A percentile compares a stretch with the other conserved stretches of the same genome.
phyloP scores from a whole-genome alignment of 1,284 basidiomycete species.

The Pisolithus thermaeus region DNA sequence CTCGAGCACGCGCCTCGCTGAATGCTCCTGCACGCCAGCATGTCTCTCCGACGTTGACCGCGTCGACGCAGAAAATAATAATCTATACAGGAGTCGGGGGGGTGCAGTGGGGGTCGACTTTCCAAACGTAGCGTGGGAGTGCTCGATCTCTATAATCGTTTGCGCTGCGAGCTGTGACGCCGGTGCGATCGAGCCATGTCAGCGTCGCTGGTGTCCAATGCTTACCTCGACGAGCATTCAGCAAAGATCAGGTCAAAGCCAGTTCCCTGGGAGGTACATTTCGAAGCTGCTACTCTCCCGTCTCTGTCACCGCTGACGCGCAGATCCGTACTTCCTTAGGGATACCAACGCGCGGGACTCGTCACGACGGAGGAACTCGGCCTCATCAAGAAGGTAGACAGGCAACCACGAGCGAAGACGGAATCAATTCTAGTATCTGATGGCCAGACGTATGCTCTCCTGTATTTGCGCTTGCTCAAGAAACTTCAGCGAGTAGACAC shows the following conservation, averaged over 20 bases:
- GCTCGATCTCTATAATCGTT: not conserved
- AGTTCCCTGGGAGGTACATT: slow-evolving; percentile 89
- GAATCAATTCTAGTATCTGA: slow-evolving; percentile 75
- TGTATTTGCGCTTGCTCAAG: slow-evolving; percentile 89
- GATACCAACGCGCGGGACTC: slow-evolving; percentile 92
- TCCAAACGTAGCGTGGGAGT: slow-evolving; percentile 9
- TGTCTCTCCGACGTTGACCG: slow-evolving; percentile 10
- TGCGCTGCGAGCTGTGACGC: slow-evolving; percentile 10
- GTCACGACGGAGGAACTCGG: slow-evolving; percentile 85
- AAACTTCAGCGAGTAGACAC: slow-evolving; percentile 92
- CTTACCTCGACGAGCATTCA: slow-evolving; percentile 84
- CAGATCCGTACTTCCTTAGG: slow-evolving; percentile 39
- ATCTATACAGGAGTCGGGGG: not conserved
- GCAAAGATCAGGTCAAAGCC: slow-evolving; percentile 85
- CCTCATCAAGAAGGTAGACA: slow-evolving; percentile 88
- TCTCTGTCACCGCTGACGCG: slow-evolving; percentile 11
- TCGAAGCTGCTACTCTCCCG: not conserved
- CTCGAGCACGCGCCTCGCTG: slow-evolving; percentile 23
- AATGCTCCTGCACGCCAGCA: slow-evolving; percentile 34
- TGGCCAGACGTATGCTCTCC: slow-evolving; percentile 76
- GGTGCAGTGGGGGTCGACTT: not conserved
- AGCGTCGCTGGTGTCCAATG: slow-evolving; percentile 79
- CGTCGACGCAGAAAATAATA: not conserved
- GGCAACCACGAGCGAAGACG: slow-evolving; percentile 69
- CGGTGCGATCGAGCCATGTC: slow-evolving; percentile 46